Percentiles rank a stretch among this genome's conserved stretches.
These are phyloP conservation scores for Ehretia macrophylla DNA, from an alignment of 257 asterid genomes.

Conservation along the genomic window DNA sequence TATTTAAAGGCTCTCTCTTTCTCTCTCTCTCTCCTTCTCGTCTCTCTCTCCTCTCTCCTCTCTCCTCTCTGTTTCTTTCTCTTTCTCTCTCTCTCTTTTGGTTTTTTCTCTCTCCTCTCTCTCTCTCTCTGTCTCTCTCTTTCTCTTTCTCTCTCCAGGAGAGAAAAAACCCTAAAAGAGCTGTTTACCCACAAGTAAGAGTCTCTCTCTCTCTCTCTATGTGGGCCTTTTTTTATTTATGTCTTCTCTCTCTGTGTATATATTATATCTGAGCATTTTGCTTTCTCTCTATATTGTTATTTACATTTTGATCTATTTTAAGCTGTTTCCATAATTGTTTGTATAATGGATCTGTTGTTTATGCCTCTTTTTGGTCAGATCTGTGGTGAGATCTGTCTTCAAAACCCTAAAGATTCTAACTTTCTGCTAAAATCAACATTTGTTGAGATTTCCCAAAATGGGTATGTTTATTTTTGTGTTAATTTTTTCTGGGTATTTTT, in stretches of 20 bases:
- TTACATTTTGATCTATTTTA: conserved; percentile 8
- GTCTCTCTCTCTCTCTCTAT: conserved; percentile 41
- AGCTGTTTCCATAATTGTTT: conserved; percentile 14
- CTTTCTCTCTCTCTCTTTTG: conserved; percentile 15
- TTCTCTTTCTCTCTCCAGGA: conserved; percentile 35
- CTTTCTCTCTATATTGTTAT: background rate
- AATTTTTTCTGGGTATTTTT: conserved; percentile 19
- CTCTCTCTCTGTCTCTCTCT: conserved; percentile 22
- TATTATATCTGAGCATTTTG: conserved; percentile 21
- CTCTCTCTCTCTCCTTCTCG: conserved; percentile 17
- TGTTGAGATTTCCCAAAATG: conserved; percentile 5
- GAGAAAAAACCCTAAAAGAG: conserved; percentile 74
- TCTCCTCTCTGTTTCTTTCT: conserved; percentile 10
- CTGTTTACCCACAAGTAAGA: conserved; percentile 87
- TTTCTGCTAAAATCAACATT: conserved; percentile 22
- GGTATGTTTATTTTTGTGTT: background rate
- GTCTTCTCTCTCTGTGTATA: conserved; percentile 18
- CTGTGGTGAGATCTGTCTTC: conserved; percentile 56
- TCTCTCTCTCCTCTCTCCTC: conserved; percentile 38
- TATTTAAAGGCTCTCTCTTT: conserved; percentile 10
- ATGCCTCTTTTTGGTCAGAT: conserved; percentile 37
- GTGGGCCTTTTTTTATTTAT: conserved; percentile 3
- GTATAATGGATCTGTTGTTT: conserved; percentile 32
- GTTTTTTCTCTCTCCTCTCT: conserved; percentile 35
- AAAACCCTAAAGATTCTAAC: conserved; percentile 21